These are phyloP conservation scores for Nakaseomyces uthaithaninus DNA, from an alignment of 1,139 yeast species.

Conservation along the genomic window DNA sequence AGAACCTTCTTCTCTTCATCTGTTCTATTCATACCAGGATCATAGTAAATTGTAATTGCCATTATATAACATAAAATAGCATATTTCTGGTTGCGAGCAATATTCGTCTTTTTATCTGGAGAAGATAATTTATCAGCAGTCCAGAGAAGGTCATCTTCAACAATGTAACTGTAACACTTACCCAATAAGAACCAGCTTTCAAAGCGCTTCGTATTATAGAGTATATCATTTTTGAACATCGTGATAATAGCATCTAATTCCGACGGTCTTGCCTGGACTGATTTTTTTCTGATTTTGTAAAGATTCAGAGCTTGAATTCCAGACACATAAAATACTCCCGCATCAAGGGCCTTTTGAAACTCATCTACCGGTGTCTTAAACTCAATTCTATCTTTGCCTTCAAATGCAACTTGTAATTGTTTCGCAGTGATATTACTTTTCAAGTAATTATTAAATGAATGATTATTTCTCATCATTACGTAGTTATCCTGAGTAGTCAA, in stretches of 20 bases:
- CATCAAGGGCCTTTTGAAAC: constrained; percentile 35
- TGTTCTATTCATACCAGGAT: constrained; percentile 10
- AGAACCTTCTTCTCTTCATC: constrained; percentile 25
- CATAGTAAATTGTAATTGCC: constrained; percentile 42
- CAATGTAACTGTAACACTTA: constrained; percentile 68
- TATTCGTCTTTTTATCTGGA: constrained; percentile 50
- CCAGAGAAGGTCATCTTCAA: constrained; percentile 87
- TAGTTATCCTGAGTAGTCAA: constrained; percentile 44
- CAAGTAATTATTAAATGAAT: constrained; percentile 44
- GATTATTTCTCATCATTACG: constrained; percentile 35
- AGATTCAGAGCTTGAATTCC: constrained; percentile 61
- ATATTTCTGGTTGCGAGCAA: constrained; percentile 61
- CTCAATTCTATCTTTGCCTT: constrained; percentile 44
- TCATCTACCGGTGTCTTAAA: constrained; percentile 34
- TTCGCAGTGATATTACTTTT: constrained; percentile 44
- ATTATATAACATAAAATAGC: constrained; percentile 66
- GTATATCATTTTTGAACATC: constrained; percentile 57
- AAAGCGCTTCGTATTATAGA: constrained; percentile 56
- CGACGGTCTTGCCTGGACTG: constrained; percentile 71
- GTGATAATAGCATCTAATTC: constrained; percentile 71
- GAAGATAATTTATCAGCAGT: constrained; percentile 74
- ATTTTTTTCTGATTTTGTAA: constrained; percentile 60
- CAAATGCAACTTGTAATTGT: constrained; percentile 47
- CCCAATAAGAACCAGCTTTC: constrained; percentile 87
- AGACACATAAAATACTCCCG: constrained; percentile 67